These are phyloP conservation scores for Arachnomyces sp. DNA, from an alignment of 2,329 filamentous ascomycete species.

Conservation along the genomic window DNA sequence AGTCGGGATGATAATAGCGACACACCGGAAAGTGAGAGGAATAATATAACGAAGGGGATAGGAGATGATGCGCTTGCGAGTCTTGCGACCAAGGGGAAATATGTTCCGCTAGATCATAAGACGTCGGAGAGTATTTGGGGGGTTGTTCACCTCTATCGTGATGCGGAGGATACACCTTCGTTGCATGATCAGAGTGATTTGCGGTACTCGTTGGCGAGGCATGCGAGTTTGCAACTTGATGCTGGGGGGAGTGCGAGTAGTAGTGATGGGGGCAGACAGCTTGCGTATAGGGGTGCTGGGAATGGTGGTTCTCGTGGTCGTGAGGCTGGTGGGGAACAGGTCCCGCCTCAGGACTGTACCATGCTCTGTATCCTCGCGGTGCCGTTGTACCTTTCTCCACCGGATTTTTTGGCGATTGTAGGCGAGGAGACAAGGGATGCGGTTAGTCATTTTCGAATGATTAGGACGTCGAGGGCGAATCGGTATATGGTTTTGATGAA, in stretches of 20 bases:
- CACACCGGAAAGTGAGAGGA: constrained; percentile 31
- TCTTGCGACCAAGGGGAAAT: constrained; percentile 73
- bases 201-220: constrained; percentile 21
- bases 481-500: constrained; percentile 95
- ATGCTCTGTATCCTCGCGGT: constrained; percentile 91
- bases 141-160: constrained; percentile 86
- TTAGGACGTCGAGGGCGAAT: constrained; percentile 80
- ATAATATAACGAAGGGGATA: constrained; percentile 40
- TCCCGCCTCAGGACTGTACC: constrained; percentile 55
- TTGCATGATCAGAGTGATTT: constrained; percentile 36
- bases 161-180: constrained; percentile 63
- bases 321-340: neutral
- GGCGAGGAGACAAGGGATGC: constrained; percentile 78
- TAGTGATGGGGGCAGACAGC: neutral
- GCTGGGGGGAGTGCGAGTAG: constrained; percentile 13
- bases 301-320: constrained; percentile 1
- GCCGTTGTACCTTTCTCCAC: constrained; percentile 84
- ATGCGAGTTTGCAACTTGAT: constrained; percentile 19
- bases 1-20: constrained; percentile 18
- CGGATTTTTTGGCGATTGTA: constrained; percentile 84
- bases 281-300: neutral
- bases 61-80: constrained; percentile 49
- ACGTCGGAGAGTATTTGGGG: constrained; percentile 82
- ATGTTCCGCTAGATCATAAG: constrained; percentile 59
- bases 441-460: constrained; percentile 89